Evolutionary conservation across 148 eudicot species (phyloP).

Genomic region (Persicaria maculosa): DNA sequence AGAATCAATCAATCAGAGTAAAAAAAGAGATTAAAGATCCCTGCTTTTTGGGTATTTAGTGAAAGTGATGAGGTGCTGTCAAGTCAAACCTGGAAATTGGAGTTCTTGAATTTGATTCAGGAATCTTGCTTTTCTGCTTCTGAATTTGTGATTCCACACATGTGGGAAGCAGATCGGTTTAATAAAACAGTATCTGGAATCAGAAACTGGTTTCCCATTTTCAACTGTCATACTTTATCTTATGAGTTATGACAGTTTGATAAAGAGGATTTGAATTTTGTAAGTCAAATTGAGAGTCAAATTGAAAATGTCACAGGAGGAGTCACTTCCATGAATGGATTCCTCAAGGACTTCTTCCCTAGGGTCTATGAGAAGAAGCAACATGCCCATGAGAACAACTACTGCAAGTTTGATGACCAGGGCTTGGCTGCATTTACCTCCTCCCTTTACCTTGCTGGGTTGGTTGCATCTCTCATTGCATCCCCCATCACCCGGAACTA

Average conservation of each 20-base stretch:
- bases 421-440: slow-evolving; percentile 84
- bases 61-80: neutral
- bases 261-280: neutral
- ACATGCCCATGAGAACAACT: slow-evolving; percentile 61
- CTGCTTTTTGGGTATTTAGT: neutral
- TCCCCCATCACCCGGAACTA: slow-evolving; percentile 59
- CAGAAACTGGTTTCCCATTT: neutral
- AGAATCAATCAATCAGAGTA: neutral
- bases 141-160: neutral
- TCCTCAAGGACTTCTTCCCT: slow-evolving; percentile 62
- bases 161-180: too few relatives aligned
- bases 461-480: slow-evolving; percentile 62
- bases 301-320: slow-evolving; percentile 39
- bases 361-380: slow-evolving; percentile 45
- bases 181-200: too few relatives aligned
- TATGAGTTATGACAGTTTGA: neutral
- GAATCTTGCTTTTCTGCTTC: neutral
- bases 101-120: neutral
- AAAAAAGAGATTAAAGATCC: neutral
- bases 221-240: neutral
- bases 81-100: neutral
- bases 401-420: slow-evolving; percentile 90
- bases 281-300: neutral
- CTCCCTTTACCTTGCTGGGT: slow-evolving; percentile 75
- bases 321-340: slow-evolving; percentile 85